These are phyloP conservation scores for Clarireedia homoeocarpa DNA, from an alignment of 2,329 filamentous ascomycete species.

Conservation along the genomic window DNA sequence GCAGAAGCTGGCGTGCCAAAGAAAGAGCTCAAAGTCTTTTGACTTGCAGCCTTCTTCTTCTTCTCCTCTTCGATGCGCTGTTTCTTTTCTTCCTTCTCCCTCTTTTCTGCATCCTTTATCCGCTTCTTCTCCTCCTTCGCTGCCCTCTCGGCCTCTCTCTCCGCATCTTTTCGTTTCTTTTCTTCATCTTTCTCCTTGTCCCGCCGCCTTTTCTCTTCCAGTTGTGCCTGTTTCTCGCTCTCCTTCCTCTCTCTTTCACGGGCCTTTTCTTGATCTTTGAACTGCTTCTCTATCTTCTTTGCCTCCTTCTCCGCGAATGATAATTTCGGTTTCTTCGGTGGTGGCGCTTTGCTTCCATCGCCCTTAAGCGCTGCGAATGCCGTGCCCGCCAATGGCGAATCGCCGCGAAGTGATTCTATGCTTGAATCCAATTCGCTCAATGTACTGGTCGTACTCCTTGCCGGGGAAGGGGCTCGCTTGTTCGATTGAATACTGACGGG, in stretches of 20 bases:
- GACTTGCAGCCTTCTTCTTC: constrained; percentile 38
- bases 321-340: constrained; percentile 23
- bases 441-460: constrained; percentile 16
- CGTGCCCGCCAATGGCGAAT: constrained; percentile 1
- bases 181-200: constrained; percentile 35
- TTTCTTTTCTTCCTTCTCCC: constrained; percentile 30
- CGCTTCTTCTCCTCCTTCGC: constrained; percentile 32
- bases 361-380: constrained; percentile 18
- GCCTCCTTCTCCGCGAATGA: constrained; percentile 24
- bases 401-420: constrained; percentile 13
- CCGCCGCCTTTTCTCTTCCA: constrained; percentile 29
- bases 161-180: constrained; percentile 31
- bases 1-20: constrained; percentile 15
- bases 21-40: constrained; percentile 32
- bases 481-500: background rate
- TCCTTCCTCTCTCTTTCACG: constrained; percentile 29
- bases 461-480: constrained; percentile 13
- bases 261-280: constrained; percentile 23
- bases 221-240: constrained; percentile 29
- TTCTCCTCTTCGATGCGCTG: constrained; percentile 40
- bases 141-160: constrained; percentile 21
- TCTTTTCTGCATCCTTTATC: constrained; percentile 26
- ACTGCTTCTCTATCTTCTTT: constrained; percentile 33
- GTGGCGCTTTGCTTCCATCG: constrained; percentile 13
- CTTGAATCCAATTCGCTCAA: constrained; percentile 18